Conservation (phyloP, 129 eudicot genomes). For the Artemisia argyi region DNA sequence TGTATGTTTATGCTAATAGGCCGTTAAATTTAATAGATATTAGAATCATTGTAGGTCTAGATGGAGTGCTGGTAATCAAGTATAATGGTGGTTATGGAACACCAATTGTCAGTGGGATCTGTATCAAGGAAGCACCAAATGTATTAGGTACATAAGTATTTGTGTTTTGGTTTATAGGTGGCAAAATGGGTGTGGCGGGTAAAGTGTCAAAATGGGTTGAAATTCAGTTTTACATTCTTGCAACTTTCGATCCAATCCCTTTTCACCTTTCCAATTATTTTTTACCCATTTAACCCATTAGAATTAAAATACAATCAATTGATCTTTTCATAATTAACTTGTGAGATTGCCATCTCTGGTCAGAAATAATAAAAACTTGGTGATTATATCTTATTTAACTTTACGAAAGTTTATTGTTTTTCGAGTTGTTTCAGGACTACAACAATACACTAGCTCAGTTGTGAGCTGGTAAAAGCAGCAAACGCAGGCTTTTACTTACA, state of each 20-base stretch:
- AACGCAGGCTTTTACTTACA: slow-evolving; percentile 89
- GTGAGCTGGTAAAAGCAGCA: slow-evolving; percentile 97
- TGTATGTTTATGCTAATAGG: too few species aligned
- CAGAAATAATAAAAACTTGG: too few species aligned
- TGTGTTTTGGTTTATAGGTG: neutral
- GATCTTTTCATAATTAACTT: too few species aligned
- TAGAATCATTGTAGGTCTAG: slow-evolving; percentile 29
- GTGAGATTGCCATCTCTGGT: too few species aligned
- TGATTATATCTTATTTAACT: too few species aligned
- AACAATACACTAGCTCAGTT: slow-evolving; percentile 91
- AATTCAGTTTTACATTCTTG: neutral
- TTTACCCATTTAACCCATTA: too few species aligned
- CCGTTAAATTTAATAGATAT: too few species aligned
- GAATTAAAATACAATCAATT: too few species aligned
- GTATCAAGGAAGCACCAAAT: slow-evolving; percentile 40
- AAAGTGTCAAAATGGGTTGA: slow-evolving; percentile 10
- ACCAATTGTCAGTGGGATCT: slow-evolving; percentile 41
- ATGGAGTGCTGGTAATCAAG: slow-evolving; percentile 32
- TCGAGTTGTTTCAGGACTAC: slow-evolving; percentile 62
- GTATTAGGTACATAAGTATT: slow-evolving; percentile 20
- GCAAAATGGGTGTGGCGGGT: neutral
- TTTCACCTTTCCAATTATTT: too few species aligned
- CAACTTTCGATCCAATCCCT: too few species aligned
- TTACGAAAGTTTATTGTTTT: neutral
- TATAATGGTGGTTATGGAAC: slow-evolving; percentile 40